Conservation (phyloP, 495 filamentous ascomycete species). For the Hypoxylon cercidicola region DNA sequence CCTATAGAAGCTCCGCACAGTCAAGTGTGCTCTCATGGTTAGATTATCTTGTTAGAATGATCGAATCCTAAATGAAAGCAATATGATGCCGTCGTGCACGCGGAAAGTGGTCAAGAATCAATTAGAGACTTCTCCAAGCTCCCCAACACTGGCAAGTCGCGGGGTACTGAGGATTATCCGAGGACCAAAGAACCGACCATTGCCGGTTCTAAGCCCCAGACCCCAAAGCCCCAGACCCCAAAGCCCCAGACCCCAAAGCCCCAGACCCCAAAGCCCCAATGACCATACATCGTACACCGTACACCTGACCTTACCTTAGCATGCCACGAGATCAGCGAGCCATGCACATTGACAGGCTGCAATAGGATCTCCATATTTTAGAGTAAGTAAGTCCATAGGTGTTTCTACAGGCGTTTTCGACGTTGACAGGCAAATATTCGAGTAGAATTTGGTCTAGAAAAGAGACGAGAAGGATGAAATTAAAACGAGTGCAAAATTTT, state of each 20-base stretch:
- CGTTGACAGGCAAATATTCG: neutral
- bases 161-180: conserved; percentile 34
- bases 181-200: conserved; percentile 39
- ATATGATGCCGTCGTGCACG: neutral
- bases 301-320: neutral
- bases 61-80: neutral
- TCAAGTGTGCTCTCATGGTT: conserved; percentile 48
- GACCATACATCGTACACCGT: too few relatives aligned
- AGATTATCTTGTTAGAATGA: neutral
- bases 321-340: conserved; percentile 6
- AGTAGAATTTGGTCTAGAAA: conserved; percentile 10
- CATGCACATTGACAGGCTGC: conserved; percentile 7
- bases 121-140: conserved; percentile 33
- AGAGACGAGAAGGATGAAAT: conserved; percentile 14
- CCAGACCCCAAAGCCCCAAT: too few relatives aligned
- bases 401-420: neutral
- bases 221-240: conserved; percentile 26
- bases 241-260: too few relatives aligned
- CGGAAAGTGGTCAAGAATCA: conserved; percentile 16
- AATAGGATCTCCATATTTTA: conserved; percentile 35
- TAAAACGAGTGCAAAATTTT: conserved; percentile 35
- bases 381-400: conserved; percentile 17
- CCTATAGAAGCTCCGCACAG: conserved; percentile 42
- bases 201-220: conserved; percentile 41
- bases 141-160: conserved; percentile 27